Evolutionary conservation across 1,284 basidiomycete genomes (phyloP), one percentile per base, ranked within the genome.

Genomic region (Mixia osmundae): DNA sequence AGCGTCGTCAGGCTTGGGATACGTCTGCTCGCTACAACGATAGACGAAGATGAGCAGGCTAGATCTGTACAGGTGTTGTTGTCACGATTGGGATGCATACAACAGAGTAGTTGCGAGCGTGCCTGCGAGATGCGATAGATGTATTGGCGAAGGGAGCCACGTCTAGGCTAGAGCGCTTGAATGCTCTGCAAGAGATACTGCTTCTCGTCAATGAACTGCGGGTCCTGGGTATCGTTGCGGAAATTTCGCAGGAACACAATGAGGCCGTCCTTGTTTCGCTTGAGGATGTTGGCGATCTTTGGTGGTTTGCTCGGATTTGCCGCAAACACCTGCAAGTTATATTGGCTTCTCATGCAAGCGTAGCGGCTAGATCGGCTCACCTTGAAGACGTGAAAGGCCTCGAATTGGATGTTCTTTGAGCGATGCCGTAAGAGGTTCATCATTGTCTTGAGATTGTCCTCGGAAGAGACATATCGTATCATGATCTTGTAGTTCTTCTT

Each of bases 361-460:
- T 5, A 35, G n/a, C 20, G 18, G 19, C 12, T 25, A 14, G n/a
- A 20, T 3, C 14, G 8, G 21, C 31, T 34, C 40, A 87, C 89
- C 69, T 97, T 99, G 70, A 99, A 99, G 23, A 99, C 91, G 51
- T 97, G 91, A 60, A 99, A 99, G 2, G 89, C 89, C 57, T 99
- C 89, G 44, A 95, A 97, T 58, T 99, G 89, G 37, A 99, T 97
- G 57, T 99, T 95, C 64, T 83, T 80, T 65, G 82, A 89, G 65
- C 85, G 85, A 54, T 95, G 85, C 43, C 85, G 68, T 34, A 99
- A 63, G 36, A 97, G 67, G 57, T 97, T 97, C 89, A 99, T 99
- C 82, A 97, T 94, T 70, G 89, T 79, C 70, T 95, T 95, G 43
- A 99, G 66, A 54, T 97, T 99, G 25, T 75, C 75, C 42, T 68